A percentile compares a stretch with the other conserved stretches of the same genome.
Evolutionary conservation across 768 basidiomycete species (phyloP).

Genomic region (Lactarius vividus): DNA sequence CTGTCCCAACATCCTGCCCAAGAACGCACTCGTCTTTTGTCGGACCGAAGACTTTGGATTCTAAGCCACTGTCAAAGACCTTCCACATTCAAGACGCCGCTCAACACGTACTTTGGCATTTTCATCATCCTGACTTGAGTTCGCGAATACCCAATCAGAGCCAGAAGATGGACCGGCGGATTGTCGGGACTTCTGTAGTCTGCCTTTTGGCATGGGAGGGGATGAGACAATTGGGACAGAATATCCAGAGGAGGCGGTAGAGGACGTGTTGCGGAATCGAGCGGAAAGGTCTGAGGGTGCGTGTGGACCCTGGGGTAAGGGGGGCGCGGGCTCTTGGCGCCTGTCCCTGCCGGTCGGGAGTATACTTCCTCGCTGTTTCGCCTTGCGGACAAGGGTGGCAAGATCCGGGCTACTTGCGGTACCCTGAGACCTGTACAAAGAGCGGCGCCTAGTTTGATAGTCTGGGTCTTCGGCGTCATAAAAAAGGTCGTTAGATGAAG

Average conservation of each 20-base stretch:
- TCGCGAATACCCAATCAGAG: constrained; percentile 50
- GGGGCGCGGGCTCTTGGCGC: constrained; percentile 43
- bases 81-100: constrained; percentile 14
- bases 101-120: constrained; percentile 46
- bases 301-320: constrained; percentile 36
- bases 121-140: constrained; percentile 42
- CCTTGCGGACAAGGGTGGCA: constrained; percentile 81
- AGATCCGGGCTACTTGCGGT: constrained; percentile 92
- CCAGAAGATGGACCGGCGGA: constrained; percentile 31
- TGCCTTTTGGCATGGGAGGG: constrained; percentile 33
- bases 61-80: constrained; percentile 33
- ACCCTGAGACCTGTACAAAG: constrained; percentile 83
- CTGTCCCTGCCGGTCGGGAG: constrained; percentile 38
- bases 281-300: constrained; percentile 20
- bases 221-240: constrained; percentile 33
- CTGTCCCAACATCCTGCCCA: constrained; percentile 76
- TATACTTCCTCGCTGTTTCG: constrained; percentile 62
- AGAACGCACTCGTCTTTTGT: constrained; percentile 76
- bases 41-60: constrained; percentile 61
- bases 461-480: constrained; percentile 66
- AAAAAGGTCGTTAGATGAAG: constrained; percentile 57
- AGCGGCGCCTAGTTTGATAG: constrained; percentile 72
- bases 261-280: constrained; percentile 42
- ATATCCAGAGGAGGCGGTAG: constrained; percentile 38
- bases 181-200: constrained; percentile 16